Evolutionary conservation across 176 grass and related monocot species (phyloP).

Genomic region (Eleusine coracana): DNA sequence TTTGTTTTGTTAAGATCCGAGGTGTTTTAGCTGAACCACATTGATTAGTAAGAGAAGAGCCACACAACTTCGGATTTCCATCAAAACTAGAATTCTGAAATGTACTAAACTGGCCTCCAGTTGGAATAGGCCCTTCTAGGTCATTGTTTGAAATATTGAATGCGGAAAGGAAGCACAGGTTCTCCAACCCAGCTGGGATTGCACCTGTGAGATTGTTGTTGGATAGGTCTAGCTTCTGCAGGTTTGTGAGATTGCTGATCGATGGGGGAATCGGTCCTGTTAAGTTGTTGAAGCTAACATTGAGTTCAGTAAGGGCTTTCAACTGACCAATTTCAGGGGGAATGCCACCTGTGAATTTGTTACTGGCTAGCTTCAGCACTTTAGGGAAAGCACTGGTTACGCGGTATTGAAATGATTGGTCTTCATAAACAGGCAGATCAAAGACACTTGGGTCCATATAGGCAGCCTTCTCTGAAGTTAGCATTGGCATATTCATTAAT

Average conservation of each 20-base stretch:
- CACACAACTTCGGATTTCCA: constrained; percentile 42
- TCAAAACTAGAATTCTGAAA: constrained; percentile 34
- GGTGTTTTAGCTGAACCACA: constrained; percentile 2
- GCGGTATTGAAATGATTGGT: constrained; percentile 15
- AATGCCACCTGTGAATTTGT: constrained; percentile 35
- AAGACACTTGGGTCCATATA: constrained; percentile 14
- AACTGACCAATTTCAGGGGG: constrained; percentile 41
- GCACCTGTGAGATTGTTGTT: constrained; percentile 43
- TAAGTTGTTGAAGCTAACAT: constrained; percentile 40
- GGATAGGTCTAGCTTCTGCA: constrained; percentile 44
- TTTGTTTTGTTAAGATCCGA: background rate
- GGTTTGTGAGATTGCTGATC: constrained; percentile 24
- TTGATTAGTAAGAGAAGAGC: background rate
- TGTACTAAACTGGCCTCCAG: constrained; percentile 39
- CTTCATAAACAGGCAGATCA: constrained; percentile 29
- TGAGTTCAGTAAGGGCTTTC: constrained; percentile 23
- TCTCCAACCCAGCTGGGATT: constrained; percentile 30
- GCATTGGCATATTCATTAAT: constrained; percentile 35
- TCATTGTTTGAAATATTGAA: constrained; percentile 47
- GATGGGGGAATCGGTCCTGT: constrained; percentile 21
- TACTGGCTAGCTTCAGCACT: constrained; percentile 26
- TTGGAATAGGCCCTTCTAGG: constrained; percentile 47
- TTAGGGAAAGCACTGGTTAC: constrained; percentile 12
- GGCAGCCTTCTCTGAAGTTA: constrained; percentile 17
- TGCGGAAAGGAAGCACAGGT: constrained; percentile 25